Percentiles rank a stretch among this genome's conserved stretches.
These are phyloP conservation scores for Prunus campanulata DNA, from an alignment of 306 rosid genomes.

Conservation along the genomic window DNA sequence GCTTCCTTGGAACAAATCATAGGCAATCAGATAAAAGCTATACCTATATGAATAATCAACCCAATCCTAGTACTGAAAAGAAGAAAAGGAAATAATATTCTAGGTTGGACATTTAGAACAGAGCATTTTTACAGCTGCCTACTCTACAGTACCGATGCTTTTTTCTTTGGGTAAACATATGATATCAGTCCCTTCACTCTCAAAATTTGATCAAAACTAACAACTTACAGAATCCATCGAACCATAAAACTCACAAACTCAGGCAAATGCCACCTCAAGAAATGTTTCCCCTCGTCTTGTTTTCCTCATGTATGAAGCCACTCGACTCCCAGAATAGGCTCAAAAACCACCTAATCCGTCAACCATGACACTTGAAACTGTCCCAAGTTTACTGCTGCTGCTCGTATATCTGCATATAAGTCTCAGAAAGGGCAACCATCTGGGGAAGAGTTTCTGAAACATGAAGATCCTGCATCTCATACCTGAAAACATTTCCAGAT, in stretches of 20 bases:
- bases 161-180: background rate
- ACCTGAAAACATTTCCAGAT: slow-evolving; percentile 44
- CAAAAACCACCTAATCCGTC: background rate
- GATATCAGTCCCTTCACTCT: background rate
- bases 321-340: background rate
- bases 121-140: background rate
- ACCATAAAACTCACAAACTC: background rate
- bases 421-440: slow-evolving; percentile 92
- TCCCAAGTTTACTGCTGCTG: slow-evolving; percentile 57
- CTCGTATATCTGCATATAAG: slow-evolving; percentile 95
- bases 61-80: too few species aligned
- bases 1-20: too few species aligned
- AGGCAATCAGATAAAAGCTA: background rate
- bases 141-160: background rate
- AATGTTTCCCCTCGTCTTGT: background rate
- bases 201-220: background rate
- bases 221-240: background rate
- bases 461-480: slow-evolving; percentile 95
- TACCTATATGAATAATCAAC: background rate
- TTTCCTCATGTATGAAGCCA: background rate
- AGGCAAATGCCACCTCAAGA: background rate
- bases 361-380: background rate
- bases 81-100: background rate
- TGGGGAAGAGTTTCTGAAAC: slow-evolving; percentile 95
- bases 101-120: background rate